Evolutionary conservation across 305 asterid genomes (phyloP), one percentile per base, ranked within the genome.

Genomic region (Fraxinus platypoda): DNA sequence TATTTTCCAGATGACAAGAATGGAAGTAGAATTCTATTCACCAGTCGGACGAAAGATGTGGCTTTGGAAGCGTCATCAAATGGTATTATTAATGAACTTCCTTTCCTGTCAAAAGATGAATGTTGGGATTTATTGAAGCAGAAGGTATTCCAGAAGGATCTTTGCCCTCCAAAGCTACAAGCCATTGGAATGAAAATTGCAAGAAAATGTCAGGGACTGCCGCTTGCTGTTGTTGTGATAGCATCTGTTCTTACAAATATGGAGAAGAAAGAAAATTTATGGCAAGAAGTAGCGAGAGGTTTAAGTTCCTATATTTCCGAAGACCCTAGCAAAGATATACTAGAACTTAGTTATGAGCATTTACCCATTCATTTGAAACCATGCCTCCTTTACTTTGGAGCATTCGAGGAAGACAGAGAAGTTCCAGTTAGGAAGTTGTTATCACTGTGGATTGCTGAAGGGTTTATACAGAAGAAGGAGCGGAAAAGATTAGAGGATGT

Each of bases 371-470:
- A 72, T 49, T 46, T 83, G 6, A 77, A 78, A 76, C 37, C 74
- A 2, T 82, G 85, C 41, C 68, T 78, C 21, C 21, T 76, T 43
- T 43, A 43, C 52, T 43, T 43, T 43, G 52, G 52, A 43, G 52
- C 52, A 43, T 43, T 43, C 52, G 25, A 19, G 19, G 75, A 76
- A 31, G 82, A 81, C 72, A 8, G 37, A 12, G 78, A 80, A 52
- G 80, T 84, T 21, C 64, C 15, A n/a, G 46, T 59, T 13, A 34
- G 52, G 31, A 57, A 84, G 35, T 54, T 84, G 37, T 21, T 75
- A 15, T 74, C 59, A 75, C 68, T 84, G 21, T 84, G 84, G 84
- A 38, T 84, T 9, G 82, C 79, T 4, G 78, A 80, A 35, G 79
- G 79, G 19, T 84, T 84, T 38, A 49, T 84, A 34, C 7, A 26